Evolutionary conservation across 2,329 filamentous ascomycete species (phyloP).

Genomic region (Aspergillus piperis): DNA sequence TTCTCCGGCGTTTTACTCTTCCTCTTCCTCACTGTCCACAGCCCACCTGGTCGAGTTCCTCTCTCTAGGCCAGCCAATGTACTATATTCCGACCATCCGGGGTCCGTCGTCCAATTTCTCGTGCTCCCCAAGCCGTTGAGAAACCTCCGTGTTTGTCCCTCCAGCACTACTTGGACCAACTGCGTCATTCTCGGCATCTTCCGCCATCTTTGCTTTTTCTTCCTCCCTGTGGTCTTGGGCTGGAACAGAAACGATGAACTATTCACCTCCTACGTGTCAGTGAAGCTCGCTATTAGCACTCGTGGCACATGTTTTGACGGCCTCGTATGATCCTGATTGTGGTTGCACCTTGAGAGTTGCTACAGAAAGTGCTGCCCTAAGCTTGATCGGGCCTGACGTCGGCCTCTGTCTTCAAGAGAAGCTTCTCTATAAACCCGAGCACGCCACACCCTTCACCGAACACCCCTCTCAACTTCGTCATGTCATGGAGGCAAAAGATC

Average conservation of each 20-base stretch:
- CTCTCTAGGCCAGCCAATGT: background rate
- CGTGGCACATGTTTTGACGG: background rate
- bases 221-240: background rate
- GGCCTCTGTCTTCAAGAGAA: background rate
- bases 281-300: background rate
- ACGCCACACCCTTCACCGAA: conserved; percentile 1
- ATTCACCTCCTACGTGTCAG: background rate
- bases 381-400: background rate
- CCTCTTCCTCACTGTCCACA: background rate
- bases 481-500: conserved; percentile 30
- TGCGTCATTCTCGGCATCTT: background rate
- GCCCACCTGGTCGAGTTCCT: background rate
- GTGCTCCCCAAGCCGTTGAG: background rate
- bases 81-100: background rate
- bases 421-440: background rate
- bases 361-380: background rate
- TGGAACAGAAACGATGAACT: background rate
- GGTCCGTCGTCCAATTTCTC: background rate
- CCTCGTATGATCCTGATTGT: background rate
- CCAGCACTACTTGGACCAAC: background rate
- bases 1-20: background rate
- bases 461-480: conserved; percentile 21
- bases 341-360: background rate
- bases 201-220: background rate
- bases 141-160: background rate